phyloP scores from a whole-genome alignment of 2,329 filamentous ascomycete species.

The Colletotrichum lindemuthianum region DNA sequence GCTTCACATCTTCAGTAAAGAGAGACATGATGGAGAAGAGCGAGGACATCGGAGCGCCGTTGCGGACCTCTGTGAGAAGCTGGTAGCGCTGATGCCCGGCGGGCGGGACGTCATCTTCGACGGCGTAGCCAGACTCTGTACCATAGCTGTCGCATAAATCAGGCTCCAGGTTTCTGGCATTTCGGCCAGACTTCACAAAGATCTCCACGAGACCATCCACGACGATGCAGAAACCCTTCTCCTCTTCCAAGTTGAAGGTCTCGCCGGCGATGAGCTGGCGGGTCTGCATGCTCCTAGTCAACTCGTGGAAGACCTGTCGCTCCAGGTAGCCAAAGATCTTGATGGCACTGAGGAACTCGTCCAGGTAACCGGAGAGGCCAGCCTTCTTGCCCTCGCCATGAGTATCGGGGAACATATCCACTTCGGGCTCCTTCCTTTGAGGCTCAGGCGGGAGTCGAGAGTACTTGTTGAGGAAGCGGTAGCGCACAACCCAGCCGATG shows the following conservation, averaged over 20 bases:
- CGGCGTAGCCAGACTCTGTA: conserved; percentile 59
- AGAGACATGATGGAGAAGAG: conserved; percentile 96
- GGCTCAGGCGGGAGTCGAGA: conserved; percentile 92
- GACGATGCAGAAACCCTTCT: conserved; percentile 97
- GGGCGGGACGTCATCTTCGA: conserved; percentile 70
- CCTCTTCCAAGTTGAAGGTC: conserved; percentile 93
- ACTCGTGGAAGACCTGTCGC: conserved; percentile 94
- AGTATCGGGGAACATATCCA: conserved; percentile 93
- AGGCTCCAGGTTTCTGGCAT: conserved; percentile 51
- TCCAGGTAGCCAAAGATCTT: conserved; percentile 99
- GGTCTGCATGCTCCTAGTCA: conserved; percentile 98
- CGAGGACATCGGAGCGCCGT: conserved; percentile 98
- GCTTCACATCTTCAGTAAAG: conserved; percentile 92
- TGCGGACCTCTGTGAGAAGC: conserved; percentile 94
- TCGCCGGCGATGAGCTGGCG: conserved; percentile 95
- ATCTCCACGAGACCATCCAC: conserved; percentile 97
- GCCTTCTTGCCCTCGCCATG: conserved; percentile 91
- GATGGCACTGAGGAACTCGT: conserved; percentile 98
- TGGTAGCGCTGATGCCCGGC: conserved; percentile 87
- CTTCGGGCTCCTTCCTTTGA: conserved; percentile 92
- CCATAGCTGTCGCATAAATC: conserved; percentile 47
- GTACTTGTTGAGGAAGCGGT: conserved; percentile 98
- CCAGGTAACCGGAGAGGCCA: conserved; percentile 93
- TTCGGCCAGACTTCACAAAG: conserved; percentile 89
- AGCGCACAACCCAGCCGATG: conserved; percentile 91